Evolutionary conservation across 176 grass and related monocot genomes (phyloP), one percentile per base, ranked within the genome.

Genomic region (Miscanthus lutarioriparius): DNA sequence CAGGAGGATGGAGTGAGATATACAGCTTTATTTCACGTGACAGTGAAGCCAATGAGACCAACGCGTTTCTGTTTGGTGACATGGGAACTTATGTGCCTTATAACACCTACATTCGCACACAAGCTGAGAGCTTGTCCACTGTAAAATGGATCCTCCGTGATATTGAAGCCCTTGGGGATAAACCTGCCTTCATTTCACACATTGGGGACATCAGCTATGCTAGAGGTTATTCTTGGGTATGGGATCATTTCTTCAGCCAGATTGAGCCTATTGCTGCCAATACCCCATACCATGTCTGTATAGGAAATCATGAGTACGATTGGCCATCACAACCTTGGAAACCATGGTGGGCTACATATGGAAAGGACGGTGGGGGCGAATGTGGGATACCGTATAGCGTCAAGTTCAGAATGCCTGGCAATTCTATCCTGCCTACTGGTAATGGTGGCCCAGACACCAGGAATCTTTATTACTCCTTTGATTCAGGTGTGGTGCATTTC

Each of bases 201-300:
- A 94, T 99, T 70, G 96, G 91, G 14, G 96, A 99, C 75, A 99
- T 99, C 77, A 99, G 96, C 71, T 98, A 98, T 8, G 96, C 96
- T 45, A 89, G 90, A 77, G 93, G 96, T 56, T 94, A 81, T 85
- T 56, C 96, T 67, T 98, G 96, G 96, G 81, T 95, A 77, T 98
- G 96, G 96, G 96, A 95, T 77, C 89, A 95, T 87, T 98, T 98
- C 64, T 96, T 98, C 81, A 92, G 80, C 47, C 96, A 96, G 81
- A 90, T 96, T 28, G 96, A 98, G 77, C 93, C 96, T 41, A 88
- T 98, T 83, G 93, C 93, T 17, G 62, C 92, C 74, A 87, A 70
- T 67, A 87, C 90, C 25, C 93, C 96, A 8, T 98, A 95, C 83
- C 96, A 98, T 90, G 93, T 98, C 17, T 98, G 96, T 87, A 98